Evolutionary conservation across 2,329 filamentous ascomycete genomes (phyloP), one percentile per base, ranked within the genome.

Genomic region (Ceratocystis cacaofunesta): DNA sequence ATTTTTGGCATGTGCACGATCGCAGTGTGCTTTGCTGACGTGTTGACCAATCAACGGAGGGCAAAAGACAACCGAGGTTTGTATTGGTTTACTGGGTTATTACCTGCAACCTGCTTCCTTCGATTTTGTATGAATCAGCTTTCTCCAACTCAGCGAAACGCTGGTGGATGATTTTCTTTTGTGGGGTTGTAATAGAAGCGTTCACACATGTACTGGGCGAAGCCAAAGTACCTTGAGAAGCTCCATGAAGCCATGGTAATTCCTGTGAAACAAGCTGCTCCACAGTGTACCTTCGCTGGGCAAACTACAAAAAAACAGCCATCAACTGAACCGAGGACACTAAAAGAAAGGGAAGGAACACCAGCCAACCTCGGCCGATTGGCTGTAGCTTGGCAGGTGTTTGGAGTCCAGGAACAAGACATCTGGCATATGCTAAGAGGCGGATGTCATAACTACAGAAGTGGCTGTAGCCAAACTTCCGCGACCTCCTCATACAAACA

Each of bases 301-400:
- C 7, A 25, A 12, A 30, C 55, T 58, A 58, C 55, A 58, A 58
- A 58, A 28, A n/a, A n/a, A 30, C 15, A 30, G 6, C 28, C 12
- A 58, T 15, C n/a, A 7, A 36, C 12, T 66, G 68, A 48, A 55
- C 57, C 69, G 65, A 66, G 65, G 65, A 25, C 61, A 43, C 60
- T 58, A 58, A 62, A 41, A 43, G 19, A n/a, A 61, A 63, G 65
- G 65, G 61, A 66, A 66, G 65, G 61, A 66, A 58, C 61, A 44
- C 15, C 57, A 60, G 60, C 65, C 65, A 60, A 63, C 65, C 65
- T 66, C 65, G 65, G 65, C 48, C 65, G 25, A 46, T 43, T 60
- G 17, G 32, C 30, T 22, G 30, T 48, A 36, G 48, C 46, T 58
- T 44, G 12, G 55, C 55, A 58, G 55, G 7, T n/a, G 55, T 19